These are phyloP conservation scores for Magnaporthiopsis poae DNA, from an alignment of 2,329 filamentous ascomycete genomes.

Conservation along the genomic window DNA sequence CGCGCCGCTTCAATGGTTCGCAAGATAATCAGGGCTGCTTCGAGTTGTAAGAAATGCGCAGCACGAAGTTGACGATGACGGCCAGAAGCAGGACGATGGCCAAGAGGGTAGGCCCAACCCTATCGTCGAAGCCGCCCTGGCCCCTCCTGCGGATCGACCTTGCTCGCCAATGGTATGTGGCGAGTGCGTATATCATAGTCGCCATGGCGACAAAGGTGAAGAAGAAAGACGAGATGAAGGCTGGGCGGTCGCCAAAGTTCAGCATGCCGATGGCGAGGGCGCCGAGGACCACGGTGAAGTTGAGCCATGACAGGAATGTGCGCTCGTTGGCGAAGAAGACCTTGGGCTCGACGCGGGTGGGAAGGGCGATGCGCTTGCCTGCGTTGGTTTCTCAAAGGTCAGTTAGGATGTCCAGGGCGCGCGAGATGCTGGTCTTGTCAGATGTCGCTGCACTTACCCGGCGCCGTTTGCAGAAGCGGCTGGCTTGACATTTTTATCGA, in stretches of 20 bases:
- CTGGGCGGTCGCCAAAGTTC: conserved; percentile 91
- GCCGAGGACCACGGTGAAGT: conserved; percentile 97
- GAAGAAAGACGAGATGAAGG: conserved; percentile 84
- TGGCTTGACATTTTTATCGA: conserved; percentile 65
- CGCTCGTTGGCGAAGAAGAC: conserved; percentile 99
- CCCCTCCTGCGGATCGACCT: conserved; percentile 84
- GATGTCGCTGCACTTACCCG: conserved; percentile 47
- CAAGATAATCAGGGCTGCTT: conserved; percentile 1
- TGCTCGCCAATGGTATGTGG: conserved; percentile 95
- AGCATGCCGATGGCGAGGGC: conserved; percentile 92
- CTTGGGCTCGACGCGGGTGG: conserved; percentile 95
- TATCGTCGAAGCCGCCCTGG: conserved; percentile 92
- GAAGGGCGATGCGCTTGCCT: conserved; percentile 98
- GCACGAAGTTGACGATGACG: conserved; percentile 90
- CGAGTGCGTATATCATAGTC: conserved; percentile 87
- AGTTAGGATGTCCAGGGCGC: conserved; percentile 7
- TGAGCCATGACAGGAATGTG: conserved; percentile 98
- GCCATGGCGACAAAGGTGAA: conserved; percentile 92
- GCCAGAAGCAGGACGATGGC: conserved; percentile 77
- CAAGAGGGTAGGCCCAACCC: conserved; percentile 83
- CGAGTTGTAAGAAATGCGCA: conserved; percentile 51
- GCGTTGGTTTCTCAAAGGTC: background rate
- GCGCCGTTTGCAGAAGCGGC: conserved; percentile 87
- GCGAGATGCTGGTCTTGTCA: conserved; percentile 1
- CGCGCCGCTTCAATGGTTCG: too few relatives aligned